A percentile compares a stretch with the other conserved stretches of the same genome.
phyloP scores from a whole-genome alignment of 208 protist genomes.

The Trypanosoma rangeli region DNA sequence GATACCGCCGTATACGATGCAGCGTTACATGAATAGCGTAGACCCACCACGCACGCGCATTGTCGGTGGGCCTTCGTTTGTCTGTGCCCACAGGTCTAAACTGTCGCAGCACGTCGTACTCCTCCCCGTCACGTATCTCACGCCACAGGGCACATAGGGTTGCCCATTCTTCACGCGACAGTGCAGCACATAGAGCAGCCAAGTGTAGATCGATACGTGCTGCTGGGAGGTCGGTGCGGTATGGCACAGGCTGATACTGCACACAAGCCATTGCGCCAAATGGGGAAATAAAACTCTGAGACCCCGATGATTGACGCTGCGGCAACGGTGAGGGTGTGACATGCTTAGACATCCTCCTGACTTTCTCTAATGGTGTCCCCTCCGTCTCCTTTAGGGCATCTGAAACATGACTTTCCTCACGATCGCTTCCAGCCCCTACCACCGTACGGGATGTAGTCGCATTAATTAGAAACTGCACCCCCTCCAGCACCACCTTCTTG shows the following conservation, averaged over 20 bases:
- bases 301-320: not conserved
- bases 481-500: constrained; percentile 53
- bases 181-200: constrained; percentile 19
- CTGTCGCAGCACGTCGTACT: constrained; percentile 33
- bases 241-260: constrained; percentile 52
- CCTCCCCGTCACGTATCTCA: constrained; percentile 30
- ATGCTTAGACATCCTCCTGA: not conserved
- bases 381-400: not conserved
- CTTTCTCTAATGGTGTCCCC: constrained; percentile 1
- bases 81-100: constrained; percentile 30
- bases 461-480: constrained; percentile 36
- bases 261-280: constrained; percentile 32
- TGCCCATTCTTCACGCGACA: constrained; percentile 21
- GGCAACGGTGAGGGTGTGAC: constrained; percentile 4
- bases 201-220: constrained; percentile 27
- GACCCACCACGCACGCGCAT: constrained; percentile 61
- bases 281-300: constrained; percentile 18
- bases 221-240: constrained; percentile 31
- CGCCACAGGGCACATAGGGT: constrained; percentile 31
- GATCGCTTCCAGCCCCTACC: not conserved
- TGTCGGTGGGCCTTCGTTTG: constrained; percentile 25
- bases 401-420: not conserved
- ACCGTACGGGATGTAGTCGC: not conserved
- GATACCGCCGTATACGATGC: constrained; percentile 32
- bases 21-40: constrained; percentile 56